Evolutionary conservation across 2,329 filamentous ascomycete genomes (phyloP).

Genomic region (Neonectria magnoliae): DNA sequence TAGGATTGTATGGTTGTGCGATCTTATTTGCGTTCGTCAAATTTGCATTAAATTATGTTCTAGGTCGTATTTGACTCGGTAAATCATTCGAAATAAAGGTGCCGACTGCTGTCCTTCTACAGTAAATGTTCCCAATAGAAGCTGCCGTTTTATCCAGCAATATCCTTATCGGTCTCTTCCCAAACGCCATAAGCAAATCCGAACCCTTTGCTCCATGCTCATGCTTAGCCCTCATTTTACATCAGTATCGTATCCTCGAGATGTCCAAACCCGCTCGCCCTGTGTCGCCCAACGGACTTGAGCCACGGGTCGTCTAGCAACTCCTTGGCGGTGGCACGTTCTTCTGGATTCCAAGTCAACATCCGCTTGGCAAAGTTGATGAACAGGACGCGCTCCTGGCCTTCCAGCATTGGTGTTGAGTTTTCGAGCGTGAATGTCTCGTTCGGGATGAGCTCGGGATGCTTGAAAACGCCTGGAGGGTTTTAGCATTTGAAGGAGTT

Average conservation of each 20-base stretch:
- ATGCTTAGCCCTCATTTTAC: slow-evolving; percentile 1
- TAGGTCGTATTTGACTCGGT: no score
- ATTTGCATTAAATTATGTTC: no score
- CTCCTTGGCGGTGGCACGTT: slow-evolving; percentile 43
- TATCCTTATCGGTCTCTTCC: not conserved
- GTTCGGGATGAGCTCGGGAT: slow-evolving; percentile 33
- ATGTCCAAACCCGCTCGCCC: slow-evolving; percentile 29
- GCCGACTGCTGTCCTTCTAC: no score
- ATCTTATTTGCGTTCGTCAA: no score
- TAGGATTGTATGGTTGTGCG: no score
- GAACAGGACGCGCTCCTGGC: slow-evolving; percentile 38
- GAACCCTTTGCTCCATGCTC: not conserved
- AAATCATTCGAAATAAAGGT: no score
- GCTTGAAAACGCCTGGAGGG: slow-evolving; percentile 31
- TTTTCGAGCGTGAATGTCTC: slow-evolving; percentile 34
- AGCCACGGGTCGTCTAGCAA: slow-evolving; percentile 46
- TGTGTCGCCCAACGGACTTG: slow-evolving; percentile 16
- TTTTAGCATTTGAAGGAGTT: slow-evolving; percentile 9
- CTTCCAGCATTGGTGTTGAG: slow-evolving; percentile 34
- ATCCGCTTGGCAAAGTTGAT: slow-evolving; percentile 44
- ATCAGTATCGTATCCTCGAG: slow-evolving; percentile 29
- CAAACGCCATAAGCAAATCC: not conserved
- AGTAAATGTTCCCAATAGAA: no score
- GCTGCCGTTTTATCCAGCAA: no score
- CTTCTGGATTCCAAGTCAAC: slow-evolving; percentile 44